Conservation (phyloP, 1,284 basidiomycete genomes). For the Trichosporon sp. region DNA sequence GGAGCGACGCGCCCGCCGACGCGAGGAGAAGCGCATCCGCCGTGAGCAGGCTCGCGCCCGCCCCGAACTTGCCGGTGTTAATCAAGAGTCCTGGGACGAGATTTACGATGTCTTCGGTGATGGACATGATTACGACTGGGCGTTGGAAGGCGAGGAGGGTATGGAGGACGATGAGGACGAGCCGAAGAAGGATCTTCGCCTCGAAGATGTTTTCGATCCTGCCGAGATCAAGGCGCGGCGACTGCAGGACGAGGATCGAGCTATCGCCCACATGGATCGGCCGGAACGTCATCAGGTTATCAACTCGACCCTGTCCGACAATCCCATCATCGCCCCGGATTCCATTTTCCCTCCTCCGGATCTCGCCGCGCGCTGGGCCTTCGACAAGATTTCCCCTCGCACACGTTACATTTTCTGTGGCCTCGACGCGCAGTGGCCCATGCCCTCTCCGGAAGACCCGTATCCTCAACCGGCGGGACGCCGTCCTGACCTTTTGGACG, state of each 20-base stretch:
- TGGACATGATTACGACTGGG: conserved; percentile 95
- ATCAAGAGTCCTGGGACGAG: conserved; percentile 92
- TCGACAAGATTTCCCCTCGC: conserved; percentile 71
- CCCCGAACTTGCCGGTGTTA: conserved; percentile 78
- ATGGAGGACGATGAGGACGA: conserved; percentile 60
- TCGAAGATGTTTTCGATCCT: conserved; percentile 96
- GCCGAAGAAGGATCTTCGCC: conserved; percentile 69
- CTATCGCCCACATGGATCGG: conserved; percentile 82
- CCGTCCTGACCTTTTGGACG: conserved; percentile 58
- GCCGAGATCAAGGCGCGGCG: conserved; percentile 88
- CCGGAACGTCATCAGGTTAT: conserved; percentile 96
- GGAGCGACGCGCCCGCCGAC: conserved; percentile 65
- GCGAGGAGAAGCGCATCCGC: conserved; percentile 63
- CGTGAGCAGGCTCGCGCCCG: conserved; percentile 63
- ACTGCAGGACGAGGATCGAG: conserved; percentile 90
- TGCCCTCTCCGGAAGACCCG: conserved; percentile 50
- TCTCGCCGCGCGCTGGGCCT: conserved; percentile 84
- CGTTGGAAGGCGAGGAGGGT: conserved; percentile 65
- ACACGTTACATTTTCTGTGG: conserved; percentile 58
- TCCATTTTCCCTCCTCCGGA: conserved; percentile 53
- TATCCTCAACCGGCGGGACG: conserved; percentile 45
- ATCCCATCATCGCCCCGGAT: conserved; percentile 62
- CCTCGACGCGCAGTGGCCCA: conserved; percentile 26
- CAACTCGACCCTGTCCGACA: conserved; percentile 72
- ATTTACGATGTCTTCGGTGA: conserved; percentile 96